Conservation (phyloP, 768 basidiomycete genomes). For the Rhizopogon rudus region DNA sequence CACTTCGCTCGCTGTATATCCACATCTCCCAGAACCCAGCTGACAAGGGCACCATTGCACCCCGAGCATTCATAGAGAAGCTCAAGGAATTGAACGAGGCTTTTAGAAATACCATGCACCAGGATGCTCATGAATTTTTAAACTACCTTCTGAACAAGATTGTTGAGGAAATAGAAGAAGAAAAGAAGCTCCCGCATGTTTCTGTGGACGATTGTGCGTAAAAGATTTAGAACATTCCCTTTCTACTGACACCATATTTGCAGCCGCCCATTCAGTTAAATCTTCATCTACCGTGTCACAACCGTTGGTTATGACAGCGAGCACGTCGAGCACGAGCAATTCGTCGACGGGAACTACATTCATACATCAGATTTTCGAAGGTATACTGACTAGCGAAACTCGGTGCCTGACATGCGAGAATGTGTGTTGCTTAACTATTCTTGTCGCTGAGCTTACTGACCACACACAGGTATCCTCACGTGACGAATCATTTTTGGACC, state of each 20-base stretch:
- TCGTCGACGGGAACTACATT: constrained; percentile 60
- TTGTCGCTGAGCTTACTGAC: constrained; percentile 10
- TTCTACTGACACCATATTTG: constrained; percentile 3
- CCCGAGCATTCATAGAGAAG: constrained; percentile 89
- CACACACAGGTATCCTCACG: constrained; percentile 74
- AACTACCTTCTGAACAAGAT: constrained; percentile 92
- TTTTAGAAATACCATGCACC: constrained; percentile 89
- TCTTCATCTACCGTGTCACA: constrained; percentile 47
- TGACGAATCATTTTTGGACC: constrained; percentile 94
- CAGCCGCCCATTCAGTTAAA: constrained; percentile 58
- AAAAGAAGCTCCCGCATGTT: constrained; percentile 42
- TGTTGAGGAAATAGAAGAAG: constrained; percentile 87
- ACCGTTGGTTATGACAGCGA: constrained; percentile 34
- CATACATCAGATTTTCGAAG: constrained; percentile 92
- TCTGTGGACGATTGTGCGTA: constrained; percentile 65
- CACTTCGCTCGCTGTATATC: constrained; percentile 87
- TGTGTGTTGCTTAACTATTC: constrained; percentile 40
- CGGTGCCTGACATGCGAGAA: constrained; percentile 98
- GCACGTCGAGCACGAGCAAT: constrained; percentile 43
- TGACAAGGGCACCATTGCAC: constrained; percentile 82
- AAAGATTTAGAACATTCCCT: not conserved
- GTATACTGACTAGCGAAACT: constrained; percentile 92
- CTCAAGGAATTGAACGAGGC: constrained; percentile 89
- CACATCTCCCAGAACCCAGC: constrained; percentile 75
- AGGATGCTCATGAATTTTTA: constrained; percentile 98